phyloP scores from a whole-genome alignment of 768 basidiomycete species.

The Podaxis pistillaris region DNA sequence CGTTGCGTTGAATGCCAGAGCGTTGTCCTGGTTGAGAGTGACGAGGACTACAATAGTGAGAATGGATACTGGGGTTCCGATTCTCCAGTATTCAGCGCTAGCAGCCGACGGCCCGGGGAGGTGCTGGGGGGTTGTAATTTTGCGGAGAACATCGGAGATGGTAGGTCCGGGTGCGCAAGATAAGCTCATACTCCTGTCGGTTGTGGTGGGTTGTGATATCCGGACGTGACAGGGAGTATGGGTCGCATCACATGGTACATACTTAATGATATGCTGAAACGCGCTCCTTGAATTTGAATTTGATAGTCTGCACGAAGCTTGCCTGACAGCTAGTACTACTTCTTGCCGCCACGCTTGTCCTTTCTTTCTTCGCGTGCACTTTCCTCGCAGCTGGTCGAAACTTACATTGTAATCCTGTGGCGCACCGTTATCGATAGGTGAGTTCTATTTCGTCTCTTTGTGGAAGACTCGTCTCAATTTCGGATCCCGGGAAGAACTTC shows the following conservation, averaged over 20 bases:
- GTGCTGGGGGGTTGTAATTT: too few species aligned
- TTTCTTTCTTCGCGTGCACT: conserved; percentile 1
- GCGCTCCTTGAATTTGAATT: background rate
- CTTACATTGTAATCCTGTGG: background rate
- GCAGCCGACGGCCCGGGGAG: too few species aligned
- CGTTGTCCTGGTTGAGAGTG: too few species aligned
- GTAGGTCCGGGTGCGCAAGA: too few species aligned
- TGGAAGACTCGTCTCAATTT: background rate
- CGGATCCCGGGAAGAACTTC: background rate
- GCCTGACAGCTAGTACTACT: background rate
- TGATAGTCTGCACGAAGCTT: background rate
- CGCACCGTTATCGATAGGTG: background rate
- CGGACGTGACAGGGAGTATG: too few species aligned
- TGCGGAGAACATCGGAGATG: too few species aligned
- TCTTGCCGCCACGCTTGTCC: conserved; percentile 19
- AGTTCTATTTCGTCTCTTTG: background rate
- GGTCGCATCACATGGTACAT: background rate
- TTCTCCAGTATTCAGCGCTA: too few species aligned
- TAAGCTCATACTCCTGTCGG: too few species aligned
- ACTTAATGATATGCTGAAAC: background rate
- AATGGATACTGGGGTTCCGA: too few species aligned
- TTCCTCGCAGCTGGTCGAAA: background rate
- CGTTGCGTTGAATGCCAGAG: too few species aligned
- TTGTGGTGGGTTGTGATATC: too few species aligned
- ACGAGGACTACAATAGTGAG: too few species aligned